Percentiles rank a stretch among this genome's conserved stretches.
Conservation (phyloP, 768 basidiomycete genomes). For the Baorangia bicolor region DNA sequence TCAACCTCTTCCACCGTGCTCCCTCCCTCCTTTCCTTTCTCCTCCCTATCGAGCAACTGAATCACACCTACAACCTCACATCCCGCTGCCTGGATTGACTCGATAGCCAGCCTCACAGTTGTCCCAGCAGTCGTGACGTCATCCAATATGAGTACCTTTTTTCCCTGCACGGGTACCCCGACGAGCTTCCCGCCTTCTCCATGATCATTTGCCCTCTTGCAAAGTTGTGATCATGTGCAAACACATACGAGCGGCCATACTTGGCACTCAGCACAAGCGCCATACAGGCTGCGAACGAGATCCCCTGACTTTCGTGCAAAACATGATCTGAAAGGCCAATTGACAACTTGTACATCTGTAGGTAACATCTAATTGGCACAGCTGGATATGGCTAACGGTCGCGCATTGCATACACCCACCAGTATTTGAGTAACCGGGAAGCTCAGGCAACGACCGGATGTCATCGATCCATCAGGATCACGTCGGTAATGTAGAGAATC, state of each 20-base stretch:
- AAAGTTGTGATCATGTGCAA: slow-evolving; percentile 90
- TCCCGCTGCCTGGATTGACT: slow-evolving; percentile 62
- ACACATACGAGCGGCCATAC: slow-evolving; percentile 66
- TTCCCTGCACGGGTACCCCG: slow-evolving; percentile 78
- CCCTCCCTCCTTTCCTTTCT: slow-evolving; percentile 45
- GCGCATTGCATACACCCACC: too few relatives aligned
- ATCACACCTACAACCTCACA: slow-evolving; percentile 89
- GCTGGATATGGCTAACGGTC: too few relatives aligned
- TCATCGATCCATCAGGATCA: too few relatives aligned
- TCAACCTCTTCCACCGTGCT: slow-evolving; percentile 87
- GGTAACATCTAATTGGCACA: too few relatives aligned
- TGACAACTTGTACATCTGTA: too few relatives aligned
- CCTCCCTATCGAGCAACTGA: slow-evolving; percentile 71
- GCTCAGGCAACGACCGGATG: too few relatives aligned
- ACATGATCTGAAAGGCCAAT: too few relatives aligned
- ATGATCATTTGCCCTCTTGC: slow-evolving; percentile 95
- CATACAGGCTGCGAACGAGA: slow-evolving; percentile 86
- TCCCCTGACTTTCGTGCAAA: too few relatives aligned
- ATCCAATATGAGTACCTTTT: slow-evolving; percentile 85
- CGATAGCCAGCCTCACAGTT: slow-evolving; percentile 82
- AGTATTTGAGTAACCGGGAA: too few relatives aligned
- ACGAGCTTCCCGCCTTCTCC: slow-evolving; percentile 94
- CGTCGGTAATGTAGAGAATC: too few relatives aligned
- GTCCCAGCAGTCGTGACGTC: slow-evolving; percentile 96
- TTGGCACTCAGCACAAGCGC: slow-evolving; percentile 70